Percentiles rank a stretch among this genome's conserved stretches.
Evolutionary conservation across 805 yeast genomes (phyloP).

Genomic region (Barnettozyma sp.): DNA sequence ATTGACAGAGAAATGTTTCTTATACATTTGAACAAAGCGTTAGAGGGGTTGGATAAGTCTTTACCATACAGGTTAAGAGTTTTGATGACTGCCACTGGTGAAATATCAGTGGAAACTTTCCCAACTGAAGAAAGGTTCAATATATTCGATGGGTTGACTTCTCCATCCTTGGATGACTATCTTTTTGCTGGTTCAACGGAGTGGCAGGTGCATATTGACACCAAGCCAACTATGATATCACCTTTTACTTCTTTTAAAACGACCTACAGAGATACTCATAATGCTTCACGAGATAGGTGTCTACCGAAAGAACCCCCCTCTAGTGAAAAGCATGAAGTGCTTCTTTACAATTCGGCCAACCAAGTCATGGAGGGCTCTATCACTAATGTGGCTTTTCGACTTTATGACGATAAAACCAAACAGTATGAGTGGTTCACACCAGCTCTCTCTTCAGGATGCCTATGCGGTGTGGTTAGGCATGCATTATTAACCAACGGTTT

Average conservation of each 20-base stretch:
- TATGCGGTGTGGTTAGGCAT: conserved; percentile 77
- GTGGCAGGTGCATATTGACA: conserved; percentile 63
- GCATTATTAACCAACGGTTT: conserved; percentile 47
- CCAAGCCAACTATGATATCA: conserved; percentile 44
- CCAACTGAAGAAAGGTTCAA: conserved; percentile 26
- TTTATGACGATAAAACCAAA: conserved; percentile 15
- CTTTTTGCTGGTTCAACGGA: conserved; percentile 16
- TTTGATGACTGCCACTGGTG: conserved; percentile 32
- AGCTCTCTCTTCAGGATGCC: conserved; percentile 65
- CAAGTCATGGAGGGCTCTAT: conserved; percentile 77
- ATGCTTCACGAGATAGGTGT: conserved; percentile 48
- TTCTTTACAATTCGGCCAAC: conserved; percentile 53
- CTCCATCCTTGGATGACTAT: conserved; percentile 22
- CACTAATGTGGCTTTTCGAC: conserved; percentile 63
- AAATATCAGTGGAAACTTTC: conserved; percentile 31
- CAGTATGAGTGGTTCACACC: conserved; percentile 74
- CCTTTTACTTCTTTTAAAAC: conserved; percentile 88
- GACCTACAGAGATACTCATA: conserved; percentile 60
- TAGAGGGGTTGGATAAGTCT: conserved; percentile 26
- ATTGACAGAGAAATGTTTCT: conserved; percentile 39
- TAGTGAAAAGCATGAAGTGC: conserved; percentile 54
- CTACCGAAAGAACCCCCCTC: conserved; percentile 20
- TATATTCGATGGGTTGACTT: conserved; percentile 24
- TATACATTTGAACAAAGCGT: conserved; percentile 32
- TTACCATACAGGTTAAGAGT: conserved; percentile 44